Base-by-base conservation (phyloP, 148 eudicot species). In the Arctostaphylos glauca region DNA sequence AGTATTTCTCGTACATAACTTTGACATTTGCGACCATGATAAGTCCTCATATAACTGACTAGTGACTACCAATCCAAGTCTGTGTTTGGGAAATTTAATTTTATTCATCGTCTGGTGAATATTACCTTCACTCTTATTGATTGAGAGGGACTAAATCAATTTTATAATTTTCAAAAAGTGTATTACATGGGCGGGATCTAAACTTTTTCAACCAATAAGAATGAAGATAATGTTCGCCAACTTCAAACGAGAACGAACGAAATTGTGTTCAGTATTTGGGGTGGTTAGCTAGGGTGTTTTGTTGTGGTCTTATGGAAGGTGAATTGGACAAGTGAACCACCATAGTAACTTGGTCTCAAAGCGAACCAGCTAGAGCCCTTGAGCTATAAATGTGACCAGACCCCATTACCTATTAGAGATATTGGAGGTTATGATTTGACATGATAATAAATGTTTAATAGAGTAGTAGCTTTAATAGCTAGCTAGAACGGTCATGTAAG, bases 21-120 rank as follows among this genome's bases (percentile, higher is more conserved):
- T n/a, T n/a, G n/a, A n/a, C n/a, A 54, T 76, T 54, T 81, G 19
- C 64, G 14, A 68, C 53, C 5, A 53, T 81, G 43, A 52, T 53
- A 38, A 41, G 77, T 25, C 41, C 18, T 19, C 0, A 81, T 60
- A 5, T 6, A 18, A 19, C 7, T 19, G 64, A 14, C 8, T 19
- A 62, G 38, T 52, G 64, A 44, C 50, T 50, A 74, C 50, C 2
- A 72, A 31, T 31, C 44, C 7, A 58, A 23, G 70, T 10, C 7
- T 68, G 18, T 15, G 16, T 31, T 31, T 31, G 38, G 38, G 1
- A 1, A 31, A 31, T 31, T 31, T 31, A 31, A 31, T 31, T 31
- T 31, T 31, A 1, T 31, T 31, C 38, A 31, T 31, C 38, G 1
- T 31, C 38, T 0, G 38, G 38, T 31, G 38, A 31, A 31, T 1